Base-by-base conservation (phyloP, 2,329 filamentous ascomycete genomes). In the Periconia digitata region DNA sequence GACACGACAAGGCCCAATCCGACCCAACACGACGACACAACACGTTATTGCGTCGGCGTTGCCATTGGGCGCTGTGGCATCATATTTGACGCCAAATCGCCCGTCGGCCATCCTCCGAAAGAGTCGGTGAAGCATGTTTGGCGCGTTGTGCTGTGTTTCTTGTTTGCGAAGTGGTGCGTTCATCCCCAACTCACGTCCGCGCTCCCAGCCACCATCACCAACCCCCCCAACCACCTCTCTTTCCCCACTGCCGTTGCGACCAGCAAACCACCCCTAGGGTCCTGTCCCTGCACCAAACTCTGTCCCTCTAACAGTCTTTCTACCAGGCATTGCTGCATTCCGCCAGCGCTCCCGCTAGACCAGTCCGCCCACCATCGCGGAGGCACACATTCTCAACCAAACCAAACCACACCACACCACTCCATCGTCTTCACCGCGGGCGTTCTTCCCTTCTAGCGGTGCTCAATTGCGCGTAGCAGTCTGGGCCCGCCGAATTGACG, bases 251-350 rank as follows among this genome's bases (percentile, higher is more conserved):
- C 35, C 40, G 8, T 24, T 39, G 24, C 47, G 24, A 45, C 40
- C 39, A 39, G 49, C 50, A 44, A 59, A 56, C 27, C 27, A 32
- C 27, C 27, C 27, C 27, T 32, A 32, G 50, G 44, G 45, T 40
- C 43, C 49, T 45, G 17, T 34, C 38, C 49, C 54, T 51, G 46
- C 55, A 52, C 50, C 43, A 47, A 54, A 18, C 37, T 43, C 36
- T 39, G 12, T 24, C 42, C 49, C 38, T 47, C 56, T 60, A 40
- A 60, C 49, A 48, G 45, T 35, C 35, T 34, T 43, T 38, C 36
- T 42, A 36, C 40, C 44, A 58, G 57, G 47, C 51, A 54, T 53
- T 54, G 53, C 50, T 46, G 40, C 56, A 55, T 58, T 58, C 50
- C 53, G 51, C 43, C 40, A 49, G 46, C 51, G 20, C n/a, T 47